Evolutionary conservation across 202 grass and related monocot genomes (phyloP), one percentile per base, ranked within the genome.

Genomic region (Zizania palustris): DNA sequence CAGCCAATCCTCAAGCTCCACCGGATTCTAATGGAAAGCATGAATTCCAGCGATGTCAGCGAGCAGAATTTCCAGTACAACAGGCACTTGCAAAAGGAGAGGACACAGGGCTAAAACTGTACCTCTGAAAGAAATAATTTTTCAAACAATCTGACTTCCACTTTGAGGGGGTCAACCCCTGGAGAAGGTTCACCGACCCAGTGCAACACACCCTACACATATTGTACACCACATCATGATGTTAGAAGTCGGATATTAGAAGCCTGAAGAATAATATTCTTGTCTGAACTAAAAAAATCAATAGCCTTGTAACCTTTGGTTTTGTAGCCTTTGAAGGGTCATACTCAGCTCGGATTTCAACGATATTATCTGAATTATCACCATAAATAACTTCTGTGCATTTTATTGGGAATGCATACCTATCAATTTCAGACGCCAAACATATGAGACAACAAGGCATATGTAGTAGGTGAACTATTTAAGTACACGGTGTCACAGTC

Each of bases 401-500:
- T 85, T 89, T 97, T 87, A 97, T 89, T 38, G 88, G 93, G 84
- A 93, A 97, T 22, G 90, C 88, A 82, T 97, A 97, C 76, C 93
- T 93, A 67, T 11, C 68, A 77, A 72, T 79, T 51, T 77, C 69
- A 44, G 3, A 50, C 10, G 50, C 40, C 79, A 38, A 60, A 56
- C 28, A 59, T 5, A 19, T 51, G 49, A 51, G 49, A 51, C 49
- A 39, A 36, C 18, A 60, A 19, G 60, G 15, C 11, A 84, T 55
- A 49, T 54, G n/a, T 36, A 36, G 14, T 45, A 51, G 15, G 44
- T 68, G 5, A 13, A 46, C 3, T 4, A 63, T 59, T 19, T 54
- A 54, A 54, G 50, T 50, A 49, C 45, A 54, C 4, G 0, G 6
- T 54, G 16, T 54, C 45, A 54, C 4, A 3, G 6, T 54, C 50